Percentiles rank a stretch among this genome's conserved stretches.
Conservation (phyloP, 768 basidiomycete genomes). For the Boletus eberwhitei region DNA sequence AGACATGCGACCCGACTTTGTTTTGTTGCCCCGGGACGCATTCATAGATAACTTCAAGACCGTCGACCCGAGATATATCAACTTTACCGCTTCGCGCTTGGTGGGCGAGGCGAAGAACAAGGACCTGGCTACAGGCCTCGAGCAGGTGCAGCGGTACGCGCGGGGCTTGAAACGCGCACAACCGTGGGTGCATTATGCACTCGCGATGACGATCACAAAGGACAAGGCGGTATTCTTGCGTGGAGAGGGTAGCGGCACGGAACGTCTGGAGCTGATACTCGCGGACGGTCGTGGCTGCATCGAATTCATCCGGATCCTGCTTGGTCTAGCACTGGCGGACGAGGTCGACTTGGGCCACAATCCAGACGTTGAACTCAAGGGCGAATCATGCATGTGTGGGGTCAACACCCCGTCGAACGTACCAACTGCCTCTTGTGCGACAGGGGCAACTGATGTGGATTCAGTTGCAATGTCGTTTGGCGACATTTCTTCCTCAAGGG, state of each 20-base stretch:
- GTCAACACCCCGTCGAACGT: no score
- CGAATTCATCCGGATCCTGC: conserved; percentile 13
- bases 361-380: no score
- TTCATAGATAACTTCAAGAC: neutral
- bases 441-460: no score
- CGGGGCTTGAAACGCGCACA: neutral
- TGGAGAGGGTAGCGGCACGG: conserved; percentile 4
- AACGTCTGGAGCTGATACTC: neutral
- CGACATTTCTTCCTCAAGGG: no score
- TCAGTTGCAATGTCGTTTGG: no score
- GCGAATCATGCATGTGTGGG: no score
- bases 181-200: conserved; percentile 9
- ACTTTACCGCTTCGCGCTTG: neutral
- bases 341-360: neutral
- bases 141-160: conserved; percentile 5
- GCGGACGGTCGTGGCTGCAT: conserved; percentile 7
- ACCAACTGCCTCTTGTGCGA: no score
- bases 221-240: neutral
- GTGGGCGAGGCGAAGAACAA: conserved; percentile 9
- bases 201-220: conserved; percentile 1
- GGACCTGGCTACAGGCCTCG: neutral
- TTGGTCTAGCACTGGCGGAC: conserved; percentile 12
- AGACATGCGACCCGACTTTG: conserved; percentile 8
- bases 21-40: conserved; percentile 4
- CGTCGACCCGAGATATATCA: neutral